Base-by-base conservation (phyloP, 139 green algal species). In the Volvox africanus region DNA sequence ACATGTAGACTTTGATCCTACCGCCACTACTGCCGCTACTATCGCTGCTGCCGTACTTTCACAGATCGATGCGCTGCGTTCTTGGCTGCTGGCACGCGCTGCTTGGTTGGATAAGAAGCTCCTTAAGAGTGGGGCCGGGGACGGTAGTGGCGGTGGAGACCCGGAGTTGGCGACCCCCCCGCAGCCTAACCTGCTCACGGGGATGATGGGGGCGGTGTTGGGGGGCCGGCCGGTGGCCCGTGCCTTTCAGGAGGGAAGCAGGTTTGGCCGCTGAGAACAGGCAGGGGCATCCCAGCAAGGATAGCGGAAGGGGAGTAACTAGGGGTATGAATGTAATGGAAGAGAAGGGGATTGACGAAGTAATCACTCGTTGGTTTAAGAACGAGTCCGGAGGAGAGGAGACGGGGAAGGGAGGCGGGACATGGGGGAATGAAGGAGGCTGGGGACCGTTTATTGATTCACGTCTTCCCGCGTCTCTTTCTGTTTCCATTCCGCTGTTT, bases 131-230 rank as follows among this genome's bases (percentile, higher is more conserved):
- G 28, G 68, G 1, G 68, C 44, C 9, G 44, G 44, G 5, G 9
- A 55, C 44, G 44, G 9, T 55, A 55, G 44, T 9, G 44, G 44
- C 44, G 44, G 44, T 14, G 44, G 84, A 17, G 37, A 19, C 2
- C 35, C 67, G 33, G 55, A 87, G n/a, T 28, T 89, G 69, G 14
- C 69, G 19, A 30, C 44, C 0, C 85, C 85, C 37, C 28, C 32
- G 36, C 69, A 44, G 3, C 69, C 85, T 26, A 73, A 32, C 44
- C 69, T 82, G 28, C 1, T 89, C 28, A 71, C n/a, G 14, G 85
- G 85, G 2, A 28, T 89, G 69, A 0, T 89, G 26, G 85, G 69
- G 37, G 85, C 85, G 44, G 85, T 89, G 44, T 19, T 89, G 85
- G n/a, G 17, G 16, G 85, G 85, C 20, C 26, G 85, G 69, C 36